Percentiles rank a stretch among this genome's conserved stretches.
Evolutionary conservation across 371 early-diverging fungal genomes (phyloP).

Genomic region (Paraphysoderma sedebokerense): DNA sequence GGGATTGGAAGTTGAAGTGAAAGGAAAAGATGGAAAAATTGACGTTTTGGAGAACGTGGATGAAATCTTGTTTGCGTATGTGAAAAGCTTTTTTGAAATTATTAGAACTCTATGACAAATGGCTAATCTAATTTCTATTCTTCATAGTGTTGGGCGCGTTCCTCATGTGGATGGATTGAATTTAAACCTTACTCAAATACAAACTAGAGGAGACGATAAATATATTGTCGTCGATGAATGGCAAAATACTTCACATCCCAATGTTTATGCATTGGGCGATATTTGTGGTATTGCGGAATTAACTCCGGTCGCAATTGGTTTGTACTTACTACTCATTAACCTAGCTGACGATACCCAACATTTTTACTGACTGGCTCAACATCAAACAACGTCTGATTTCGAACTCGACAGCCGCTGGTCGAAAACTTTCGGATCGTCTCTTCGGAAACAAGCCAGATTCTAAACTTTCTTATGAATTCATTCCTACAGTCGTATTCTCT

Average conservation of each 20-base stretch:
- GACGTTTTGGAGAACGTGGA: slow-evolving; percentile 12
- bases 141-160: slow-evolving; percentile 71
- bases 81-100: too few species aligned
- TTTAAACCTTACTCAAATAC: slow-evolving; percentile 41
- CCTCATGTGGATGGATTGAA: slow-evolving; percentile 54
- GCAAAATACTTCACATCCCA: slow-evolving; percentile 54
- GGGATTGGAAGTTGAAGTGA: slow-evolving; percentile 12
- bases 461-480: slow-evolving; percentile 79
- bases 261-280: slow-evolving; percentile 87
- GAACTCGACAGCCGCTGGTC: slow-evolving; percentile 93
- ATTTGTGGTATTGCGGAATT: slow-evolving; percentile 79
- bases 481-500: slow-evolving; percentile 93
- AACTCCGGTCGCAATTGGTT: slow-evolving; percentile 49
- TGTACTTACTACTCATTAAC: too few species aligned
- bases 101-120: too few species aligned
- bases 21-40: slow-evolving; percentile 15
- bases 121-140: slow-evolving; percentile 22
- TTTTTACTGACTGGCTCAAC: background rate
- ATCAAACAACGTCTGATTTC: slow-evolving; percentile 7
- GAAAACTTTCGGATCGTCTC: slow-evolving; percentile 76
- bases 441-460: slow-evolving; percentile 56
- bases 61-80: slow-evolving; percentile 59
- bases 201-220: slow-evolving; percentile 28
- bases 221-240: slow-evolving; percentile 64
- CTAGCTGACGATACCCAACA: background rate